Evolutionary conservation across 164 flowering plant species (phyloP), one percentile per base, ranked within the genome.

Genomic region (Vitis rotundifolia): DNA sequence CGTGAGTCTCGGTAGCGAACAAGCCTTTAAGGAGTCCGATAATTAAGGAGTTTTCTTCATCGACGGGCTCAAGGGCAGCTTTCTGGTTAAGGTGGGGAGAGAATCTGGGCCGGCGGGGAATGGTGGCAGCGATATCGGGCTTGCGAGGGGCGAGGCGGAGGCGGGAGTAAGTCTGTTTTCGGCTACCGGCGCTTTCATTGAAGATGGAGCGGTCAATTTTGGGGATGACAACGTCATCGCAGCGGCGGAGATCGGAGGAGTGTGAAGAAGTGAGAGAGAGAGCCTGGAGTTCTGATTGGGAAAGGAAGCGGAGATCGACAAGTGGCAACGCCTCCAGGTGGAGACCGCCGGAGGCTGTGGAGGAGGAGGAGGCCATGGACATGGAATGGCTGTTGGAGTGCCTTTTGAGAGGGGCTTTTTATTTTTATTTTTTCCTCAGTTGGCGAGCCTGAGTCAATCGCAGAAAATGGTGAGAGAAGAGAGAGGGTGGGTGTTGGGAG

Each of bases 111-210:
- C 60, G 80, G 56, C 63, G 55, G 66, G 63, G 75, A 18, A 59
- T 71, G 59, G 66, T n/a, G 75, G 58, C 50, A 22, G 80, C n/a
- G 53, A 68, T 28, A 52, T 71, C 81, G 58, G 81, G 54, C 64
- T 74, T 66, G 66, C 80, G 85, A 22, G 87, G 89, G 13, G 94
- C 89, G 22, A 90, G 87, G 66, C 93, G 94, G 76, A 89, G 85
- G 47, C 97, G 92, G 50, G 91, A 89, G 82, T 84, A 94, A 53
- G 98, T 91, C 67, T 94, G 98, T 54, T 87, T 89, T 14, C 98
- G 91, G 72, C 93, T 82, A 8, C 96, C 97, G n/a, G 91, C 92
- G 76, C 93, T 88, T 59, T 91, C 97, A 75, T 92, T 94, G 86
- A 91, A 92, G 62, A 88, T 86, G 64, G 93, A 79, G 52, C 92